phyloP scores from a whole-genome alignment of 192 early-diverging fungal genomes.

The Geranomyces michiganensis region DNA sequence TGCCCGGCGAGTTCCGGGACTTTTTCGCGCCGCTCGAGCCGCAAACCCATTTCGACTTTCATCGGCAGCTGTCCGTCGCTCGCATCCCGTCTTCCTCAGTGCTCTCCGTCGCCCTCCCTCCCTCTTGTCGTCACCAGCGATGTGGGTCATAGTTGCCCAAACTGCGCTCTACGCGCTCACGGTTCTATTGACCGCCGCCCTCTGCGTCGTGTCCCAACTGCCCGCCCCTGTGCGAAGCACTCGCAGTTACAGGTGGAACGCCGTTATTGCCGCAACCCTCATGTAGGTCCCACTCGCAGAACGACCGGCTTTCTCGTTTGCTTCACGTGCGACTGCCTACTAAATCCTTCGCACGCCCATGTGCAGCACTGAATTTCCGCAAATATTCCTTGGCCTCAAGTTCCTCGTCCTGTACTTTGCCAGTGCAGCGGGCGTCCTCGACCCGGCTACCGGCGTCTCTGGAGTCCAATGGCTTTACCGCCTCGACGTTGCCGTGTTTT shows the following conservation, averaged over 20 bases:
- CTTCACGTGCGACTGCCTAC: not conserved
- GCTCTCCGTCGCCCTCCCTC: slow-evolving; percentile 6
- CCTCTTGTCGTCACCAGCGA: not conserved
- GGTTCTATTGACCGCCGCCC: slow-evolving; percentile 15
- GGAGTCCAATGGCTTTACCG: slow-evolving; percentile 26
- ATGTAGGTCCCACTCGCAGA: slow-evolving; percentile 5
- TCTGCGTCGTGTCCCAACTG: slow-evolving; percentile 27
- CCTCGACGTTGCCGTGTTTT: slow-evolving; percentile 32
- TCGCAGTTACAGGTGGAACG: slow-evolving; percentile 10
- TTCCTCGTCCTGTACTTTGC: slow-evolving; percentile 25
- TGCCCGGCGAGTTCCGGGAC: no score
- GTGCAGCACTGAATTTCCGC: slow-evolving; percentile 25
- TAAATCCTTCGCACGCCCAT: not conserved
- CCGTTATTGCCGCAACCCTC: slow-evolving; percentile 16
- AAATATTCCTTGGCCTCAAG: slow-evolving; percentile 27
- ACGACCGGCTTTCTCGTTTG: not conserved
- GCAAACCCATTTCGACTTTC: no score
- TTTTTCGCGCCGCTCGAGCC: no score
- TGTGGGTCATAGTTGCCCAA: slow-evolving; percentile 9
- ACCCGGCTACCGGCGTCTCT: not conserved
- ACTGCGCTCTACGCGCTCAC: slow-evolving; percentile 14
- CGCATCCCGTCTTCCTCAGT: not conserved
- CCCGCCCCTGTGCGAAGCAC: slow-evolving; percentile 7
- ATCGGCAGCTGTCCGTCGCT: not conserved
- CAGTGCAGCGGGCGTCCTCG: slow-evolving; percentile 11